phyloP scores from a whole-genome alignment of 257 asterid species.

The Plantago ovata region DNA sequence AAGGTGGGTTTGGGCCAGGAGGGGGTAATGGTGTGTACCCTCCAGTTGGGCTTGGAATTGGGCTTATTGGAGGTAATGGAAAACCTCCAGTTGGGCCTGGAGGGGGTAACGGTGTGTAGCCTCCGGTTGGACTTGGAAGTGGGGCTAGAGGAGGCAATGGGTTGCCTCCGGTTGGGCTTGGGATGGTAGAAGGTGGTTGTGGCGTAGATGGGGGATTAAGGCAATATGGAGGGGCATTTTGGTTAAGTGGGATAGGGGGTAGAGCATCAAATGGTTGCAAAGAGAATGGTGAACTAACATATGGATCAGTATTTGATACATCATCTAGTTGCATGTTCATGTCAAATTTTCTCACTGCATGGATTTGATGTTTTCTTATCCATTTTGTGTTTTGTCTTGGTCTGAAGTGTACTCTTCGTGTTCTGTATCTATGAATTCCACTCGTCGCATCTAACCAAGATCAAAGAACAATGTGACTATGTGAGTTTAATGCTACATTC shows the following conservation, averaged over 20 bases:
- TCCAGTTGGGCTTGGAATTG: too few relatives aligned
- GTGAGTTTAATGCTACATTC: neutral
- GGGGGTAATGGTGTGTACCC: too few relatives aligned
- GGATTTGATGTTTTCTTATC: constrained; percentile 10
- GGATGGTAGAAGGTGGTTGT: constrained; percentile 37
- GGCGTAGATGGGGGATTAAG: constrained; percentile 48
- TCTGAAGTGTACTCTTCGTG: constrained; percentile 17
- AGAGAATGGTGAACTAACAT: constrained; percentile 67
- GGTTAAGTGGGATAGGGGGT: constrained; percentile 58
- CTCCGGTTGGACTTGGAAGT: constrained; percentile 23
- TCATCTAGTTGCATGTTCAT: constrained; percentile 29
- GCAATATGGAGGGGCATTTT: constrained; percentile 59
- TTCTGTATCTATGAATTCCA: constrained; percentile 17
- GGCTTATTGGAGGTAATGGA: too few relatives aligned
- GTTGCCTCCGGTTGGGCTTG: constrained; percentile 35
- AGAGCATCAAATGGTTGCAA: constrained; percentile 78
- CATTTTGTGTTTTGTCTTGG: constrained; percentile 25
- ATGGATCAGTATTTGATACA: constrained; percentile 49
- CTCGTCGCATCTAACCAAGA: constrained; percentile 41
- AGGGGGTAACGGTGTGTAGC: too few relatives aligned
- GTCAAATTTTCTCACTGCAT: constrained; percentile 26
- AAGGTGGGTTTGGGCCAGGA: too few relatives aligned
- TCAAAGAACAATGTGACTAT: constrained; percentile 1
- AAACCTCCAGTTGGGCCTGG: too few relatives aligned
- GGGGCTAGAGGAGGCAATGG: constrained; percentile 36